Evolutionary conservation across 495 filamentous ascomycete species (phyloP), one percentile per base, ranked within the genome.

Genomic region (Aspergillus hancockii): DNA sequence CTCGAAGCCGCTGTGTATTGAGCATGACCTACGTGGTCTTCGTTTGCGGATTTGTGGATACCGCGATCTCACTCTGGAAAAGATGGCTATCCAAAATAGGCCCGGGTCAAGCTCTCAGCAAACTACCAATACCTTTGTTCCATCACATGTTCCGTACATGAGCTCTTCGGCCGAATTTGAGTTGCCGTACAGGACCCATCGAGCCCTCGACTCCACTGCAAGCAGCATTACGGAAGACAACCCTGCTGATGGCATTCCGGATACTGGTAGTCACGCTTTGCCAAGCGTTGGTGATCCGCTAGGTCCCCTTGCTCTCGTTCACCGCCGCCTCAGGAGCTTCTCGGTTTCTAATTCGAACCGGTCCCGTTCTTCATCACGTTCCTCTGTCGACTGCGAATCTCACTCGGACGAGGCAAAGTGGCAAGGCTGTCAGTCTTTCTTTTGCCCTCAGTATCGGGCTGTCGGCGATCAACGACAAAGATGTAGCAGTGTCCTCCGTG

Each of bases 1-100:
- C 66, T 81, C 80, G 22, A 80, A 79, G 60, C 77, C 81, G 13
- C 65, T 87, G 28, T 87, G 84, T 67, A 84, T 83, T 57, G 83
- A 85, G 58, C 84, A 87, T 63, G 84, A 87, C 64, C 76, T 87
- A n/a, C 76, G 83, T 30, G 83, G 77, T 31, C 71, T 87, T 13
- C 80, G 81, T n/a, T 67, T 84, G 54, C 72, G 84, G 23, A 83
- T 84, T 19, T 87, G 84, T 59, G 84, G 84, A 16, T 87, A 80
- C 59, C 71, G 78, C 56, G 82, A 85, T 49, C 76, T 87, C 47
- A 69, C 75, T n/a, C 67, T 78, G 30, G 84, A 87, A 60, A 81
- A 81, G 61, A 61, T 74, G 47, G 69, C 66, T 13, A 73, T 79
- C 38, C 72, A 78, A 52, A 71, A 66, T 23, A 67, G 63, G 57